phyloP scores from a whole-genome alignment of 192 early-diverging fungal species.

The Umbelopsis sp. region DNA sequence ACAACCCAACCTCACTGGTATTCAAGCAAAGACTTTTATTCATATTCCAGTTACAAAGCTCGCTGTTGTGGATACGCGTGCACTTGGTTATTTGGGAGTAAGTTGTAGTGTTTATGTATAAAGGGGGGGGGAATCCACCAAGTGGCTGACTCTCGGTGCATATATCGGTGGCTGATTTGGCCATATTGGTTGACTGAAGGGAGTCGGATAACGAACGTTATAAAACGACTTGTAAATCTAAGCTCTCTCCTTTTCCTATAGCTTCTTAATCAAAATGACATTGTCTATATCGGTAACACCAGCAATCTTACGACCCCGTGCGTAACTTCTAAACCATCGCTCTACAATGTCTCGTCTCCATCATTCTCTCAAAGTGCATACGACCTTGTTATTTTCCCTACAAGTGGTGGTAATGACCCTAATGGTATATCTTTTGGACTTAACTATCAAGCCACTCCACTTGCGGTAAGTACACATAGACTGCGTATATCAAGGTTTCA shows the following conservation, averaged over 20 bases:
- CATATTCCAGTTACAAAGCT: conserved; percentile 39
- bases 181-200: neutral
- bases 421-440: conserved; percentile 27
- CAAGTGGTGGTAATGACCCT: conserved; percentile 15
- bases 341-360: neutral
- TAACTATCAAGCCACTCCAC: conserved; percentile 18
- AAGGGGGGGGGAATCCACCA: no score
- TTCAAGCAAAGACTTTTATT: conserved; percentile 23
- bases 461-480: conserved; percentile 20
- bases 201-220: no score
- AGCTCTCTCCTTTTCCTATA: conserved; percentile 14
- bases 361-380: conserved; percentile 14
- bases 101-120: neutral
- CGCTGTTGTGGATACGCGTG: conserved; percentile 33
- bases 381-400: conserved; percentile 27
- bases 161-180: neutral
- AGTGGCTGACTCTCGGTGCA: no score
- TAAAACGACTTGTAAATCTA: no score
- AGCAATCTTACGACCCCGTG: conserved; percentile 45
- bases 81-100: conserved; percentile 50
- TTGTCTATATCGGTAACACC: conserved; percentile 29
- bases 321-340: conserved; percentile 13
- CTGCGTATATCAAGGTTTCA: neutral
- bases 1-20: conserved; percentile 2
- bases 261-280: conserved; percentile 35